phyloP scores from a whole-genome alignment of 148 eudicot species.

The Persicaria tinctoria region DNA sequence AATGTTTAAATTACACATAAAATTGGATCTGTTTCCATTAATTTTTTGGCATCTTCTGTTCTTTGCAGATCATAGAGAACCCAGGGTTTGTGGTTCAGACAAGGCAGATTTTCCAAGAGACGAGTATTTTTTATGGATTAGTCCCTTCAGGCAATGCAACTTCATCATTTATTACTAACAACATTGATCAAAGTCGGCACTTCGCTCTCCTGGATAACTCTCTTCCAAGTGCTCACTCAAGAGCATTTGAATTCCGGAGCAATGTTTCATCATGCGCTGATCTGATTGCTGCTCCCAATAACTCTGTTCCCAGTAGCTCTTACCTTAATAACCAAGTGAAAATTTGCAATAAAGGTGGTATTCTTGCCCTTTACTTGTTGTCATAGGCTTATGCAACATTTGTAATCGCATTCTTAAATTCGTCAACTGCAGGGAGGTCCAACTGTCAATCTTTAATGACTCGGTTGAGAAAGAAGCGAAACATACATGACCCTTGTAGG shows the following conservation, averaged over 20 bases:
- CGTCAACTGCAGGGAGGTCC: no score
- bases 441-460: no score
- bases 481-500: no score
- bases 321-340: neutral
- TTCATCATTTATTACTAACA: conserved; percentile 30
- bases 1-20: neutral
- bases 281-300: neutral
- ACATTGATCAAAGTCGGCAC: conserved; percentile 18
- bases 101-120: conserved; percentile 26
- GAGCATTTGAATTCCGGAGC: neutral
- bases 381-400: no score
- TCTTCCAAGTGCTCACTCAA: neutral
- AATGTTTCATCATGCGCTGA: neutral
- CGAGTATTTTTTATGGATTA: conserved; percentile 12
- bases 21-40: neutral
- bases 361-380: no score
- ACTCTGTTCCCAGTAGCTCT: neutral
- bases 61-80: conserved; percentile 43
- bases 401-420: no score
- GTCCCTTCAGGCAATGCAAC: conserved; percentile 22
- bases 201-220: conserved; percentile 22
- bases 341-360: no score
- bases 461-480: no score
- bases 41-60: neutral
- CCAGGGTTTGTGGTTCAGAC: conserved; percentile 44